Evolutionary conservation across 2,329 filamentous ascomycete genomes (phyloP).

Genomic region (Verticillium longisporum): DNA sequence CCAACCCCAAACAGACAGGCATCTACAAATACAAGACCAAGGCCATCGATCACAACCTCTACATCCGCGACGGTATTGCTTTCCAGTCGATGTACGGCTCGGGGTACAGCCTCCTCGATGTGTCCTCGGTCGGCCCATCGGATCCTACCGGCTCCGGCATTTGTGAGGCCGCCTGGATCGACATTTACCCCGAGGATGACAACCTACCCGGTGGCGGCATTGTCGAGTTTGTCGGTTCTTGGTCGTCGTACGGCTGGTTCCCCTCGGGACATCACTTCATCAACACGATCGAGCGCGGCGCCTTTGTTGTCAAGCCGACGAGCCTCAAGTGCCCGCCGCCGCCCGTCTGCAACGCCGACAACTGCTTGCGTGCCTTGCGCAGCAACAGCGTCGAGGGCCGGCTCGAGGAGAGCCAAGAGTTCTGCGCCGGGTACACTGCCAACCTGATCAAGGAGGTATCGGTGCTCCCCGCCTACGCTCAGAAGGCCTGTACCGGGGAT

Average conservation of each 20-base stretch:
- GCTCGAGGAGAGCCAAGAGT: conserved; percentile 9
- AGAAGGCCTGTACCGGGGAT: conserved; percentile 4
- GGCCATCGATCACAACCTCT: conserved; percentile 43
- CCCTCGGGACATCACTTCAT: conserved; percentile 40
- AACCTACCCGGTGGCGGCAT: conserved; percentile 23
- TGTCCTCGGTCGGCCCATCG: conserved; percentile 21
- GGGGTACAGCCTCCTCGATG: conserved; percentile 35
- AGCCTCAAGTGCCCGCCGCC: conserved; percentile 6
- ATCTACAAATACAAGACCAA: conserved; percentile 30
- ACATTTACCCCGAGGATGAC: conserved; percentile 45
- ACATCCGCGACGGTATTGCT: conserved; percentile 32
- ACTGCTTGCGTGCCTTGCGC: conserved; percentile 9
- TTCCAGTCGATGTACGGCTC: conserved; percentile 45
- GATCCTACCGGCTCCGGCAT: conserved; percentile 36
- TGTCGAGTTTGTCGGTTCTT: conserved; percentile 35
- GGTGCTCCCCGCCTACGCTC: conserved; percentile 1
- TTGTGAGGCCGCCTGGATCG: conserved; percentile 40
- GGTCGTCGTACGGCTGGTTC: conserved; percentile 42
- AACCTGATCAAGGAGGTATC: conserved; percentile 1
- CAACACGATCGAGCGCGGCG: conserved; percentile 45
- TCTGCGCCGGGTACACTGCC: conserved; percentile 4
- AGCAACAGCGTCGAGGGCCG: conserved; percentile 4
- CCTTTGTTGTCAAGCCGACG: conserved; percentile 24
- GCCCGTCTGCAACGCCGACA: conserved; percentile 6
- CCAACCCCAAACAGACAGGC: conserved; percentile 34